Evolutionary conservation across 139 green algal genomes (phyloP).

Genomic region (Nannochloris sp.): DNA sequence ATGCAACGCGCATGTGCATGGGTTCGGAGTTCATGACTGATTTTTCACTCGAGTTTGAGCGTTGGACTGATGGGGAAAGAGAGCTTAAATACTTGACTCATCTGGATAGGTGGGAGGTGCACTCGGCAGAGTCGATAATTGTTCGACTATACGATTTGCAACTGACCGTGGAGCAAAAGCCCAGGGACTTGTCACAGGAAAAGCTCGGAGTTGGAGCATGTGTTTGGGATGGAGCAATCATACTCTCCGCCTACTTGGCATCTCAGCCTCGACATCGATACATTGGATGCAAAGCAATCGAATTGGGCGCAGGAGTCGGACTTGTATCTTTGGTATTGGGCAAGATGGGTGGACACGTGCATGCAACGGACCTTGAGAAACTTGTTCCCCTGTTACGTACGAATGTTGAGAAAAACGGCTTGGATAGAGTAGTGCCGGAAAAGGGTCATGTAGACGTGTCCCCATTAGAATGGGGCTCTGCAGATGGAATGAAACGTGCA

Average conservation of each 20-base stretch:
- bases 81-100: too few relatives aligned
- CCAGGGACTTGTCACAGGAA: conserved; percentile 3
- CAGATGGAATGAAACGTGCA: conserved; percentile 3
- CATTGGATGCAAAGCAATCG: conserved; percentile 20
- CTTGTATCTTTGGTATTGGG: conserved; percentile 22
- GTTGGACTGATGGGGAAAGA: too few relatives aligned
- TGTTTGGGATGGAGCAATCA: conserved; percentile 37
- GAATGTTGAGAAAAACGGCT: conserved; percentile 27
- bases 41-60: too few relatives aligned
- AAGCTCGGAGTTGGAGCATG: conserved; percentile 37
- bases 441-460: conserved; percentile 13
- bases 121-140: conserved; percentile 29
- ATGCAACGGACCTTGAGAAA: conserved; percentile 25
- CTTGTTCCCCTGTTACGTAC: conserved; percentile 25
- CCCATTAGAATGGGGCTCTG: conserved; percentile 20
- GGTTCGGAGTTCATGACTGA: too few relatives aligned
- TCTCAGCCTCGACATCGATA: background rate
- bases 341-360: conserved; percentile 20
- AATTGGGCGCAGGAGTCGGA: conserved; percentile 38
- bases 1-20: too few relatives aligned
- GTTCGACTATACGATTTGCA: conserved; percentile 15
- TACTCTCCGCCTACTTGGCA: conserved; percentile 32
- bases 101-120: conserved; percentile 32
- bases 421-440: background rate
- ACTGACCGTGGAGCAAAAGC: conserved; percentile 13